Base-by-base conservation (phyloP, 163 green algal genomes). In the Coccomyxa subellipsoidea region DNA sequence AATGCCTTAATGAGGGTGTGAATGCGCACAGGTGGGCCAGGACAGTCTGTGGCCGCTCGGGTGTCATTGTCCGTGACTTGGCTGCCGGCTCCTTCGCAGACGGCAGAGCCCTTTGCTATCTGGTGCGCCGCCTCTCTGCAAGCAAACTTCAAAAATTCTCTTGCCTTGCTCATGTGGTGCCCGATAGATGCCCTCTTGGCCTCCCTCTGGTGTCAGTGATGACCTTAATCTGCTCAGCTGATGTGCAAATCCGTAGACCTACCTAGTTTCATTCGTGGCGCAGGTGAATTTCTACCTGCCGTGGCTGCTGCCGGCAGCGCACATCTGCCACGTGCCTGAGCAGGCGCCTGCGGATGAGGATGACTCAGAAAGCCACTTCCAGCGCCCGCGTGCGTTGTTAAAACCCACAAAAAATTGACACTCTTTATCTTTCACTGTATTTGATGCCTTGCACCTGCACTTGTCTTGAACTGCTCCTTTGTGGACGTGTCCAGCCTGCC, bases 101-200 rank as follows among this genome's bases (percentile, higher is more conserved):
- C 76, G 93, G 93, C 7, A 80, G 86, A 34, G 89, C 87, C 34
- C 87, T 96, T n/a, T 97, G 93, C 84, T 81, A 92, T 29, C 83
- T 97, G 87, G 90, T 59, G 47, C 40, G 40, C 10, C 8, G 40
- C 10, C 40, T 54, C 40, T 23, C 10, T n/a, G n/a, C n/a, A n/a
- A n/a, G n/a, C n/a, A n/a, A 6, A 59, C 47, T 27, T 1, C 5
- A 59, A 59, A 1, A 23, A 8, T 59, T 18, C 47, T 8, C 23
- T 8, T 59, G 21, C 47, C 1, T 59, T 18, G 47, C n/a, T n/a
- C n/a, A n/a, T n/a, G n/a, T n/a, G n/a, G n/a, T n/a, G n/a, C n/a
- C n/a, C n/a, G n/a, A n/a, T n/a, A n/a, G n/a, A n/a, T n/a, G n/a
- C n/a, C n/a, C n/a, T n/a, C n/a, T n/a, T n/a, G n/a, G n/a, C n/a